Percentiles rank a stretch among this genome's conserved stretches.
Conservation (phyloP, 1,139 yeast species). For the Suhomyces atakaporum region DNA sequence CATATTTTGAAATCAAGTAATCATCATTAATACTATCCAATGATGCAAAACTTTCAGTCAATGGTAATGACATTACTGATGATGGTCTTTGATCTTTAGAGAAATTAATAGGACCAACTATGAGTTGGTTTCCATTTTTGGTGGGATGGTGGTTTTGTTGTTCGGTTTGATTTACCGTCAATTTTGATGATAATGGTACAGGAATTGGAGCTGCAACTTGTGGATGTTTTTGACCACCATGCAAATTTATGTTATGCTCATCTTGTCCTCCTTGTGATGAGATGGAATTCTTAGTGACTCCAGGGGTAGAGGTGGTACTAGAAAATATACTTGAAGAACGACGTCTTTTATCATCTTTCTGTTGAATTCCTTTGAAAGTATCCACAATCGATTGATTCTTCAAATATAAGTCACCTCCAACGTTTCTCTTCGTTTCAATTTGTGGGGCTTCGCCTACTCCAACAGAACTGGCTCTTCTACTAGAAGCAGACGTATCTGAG, state of each 20-base stretch:
- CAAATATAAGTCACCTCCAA: constrained; percentile 56
- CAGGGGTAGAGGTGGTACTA: constrained; percentile 11
- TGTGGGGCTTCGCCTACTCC: constrained; percentile 46
- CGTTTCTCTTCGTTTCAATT: constrained; percentile 53
- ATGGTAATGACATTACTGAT: constrained; percentile 54
- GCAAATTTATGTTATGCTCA: not conserved
- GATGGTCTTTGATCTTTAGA: constrained; percentile 28
- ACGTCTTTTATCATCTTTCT: constrained; percentile 47
- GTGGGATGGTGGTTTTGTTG: not conserved
- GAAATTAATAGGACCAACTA: constrained; percentile 40
- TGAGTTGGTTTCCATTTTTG: constrained; percentile 12
- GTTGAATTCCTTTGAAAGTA: constrained; percentile 51
- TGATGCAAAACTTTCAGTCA: constrained; percentile 76
- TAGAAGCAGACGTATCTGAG: constrained; percentile 26
- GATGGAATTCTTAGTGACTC: constrained; percentile 20
- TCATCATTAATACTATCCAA: constrained; percentile 73
- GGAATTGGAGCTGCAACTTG: constrained; percentile 24
- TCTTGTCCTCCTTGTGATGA: constrained; percentile 18
- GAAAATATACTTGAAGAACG: constrained; percentile 40
- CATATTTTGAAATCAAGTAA: constrained; percentile 38
- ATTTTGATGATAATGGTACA: constrained; percentile 12
- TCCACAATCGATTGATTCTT: constrained; percentile 52
- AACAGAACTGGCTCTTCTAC: constrained; percentile 40
- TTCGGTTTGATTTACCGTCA: constrained; percentile 3
- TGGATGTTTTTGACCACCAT: constrained; percentile 1